Conservation (phyloP, 495 filamentous ascomycete genomes). For the Talaromyces thailandensis region DNA sequence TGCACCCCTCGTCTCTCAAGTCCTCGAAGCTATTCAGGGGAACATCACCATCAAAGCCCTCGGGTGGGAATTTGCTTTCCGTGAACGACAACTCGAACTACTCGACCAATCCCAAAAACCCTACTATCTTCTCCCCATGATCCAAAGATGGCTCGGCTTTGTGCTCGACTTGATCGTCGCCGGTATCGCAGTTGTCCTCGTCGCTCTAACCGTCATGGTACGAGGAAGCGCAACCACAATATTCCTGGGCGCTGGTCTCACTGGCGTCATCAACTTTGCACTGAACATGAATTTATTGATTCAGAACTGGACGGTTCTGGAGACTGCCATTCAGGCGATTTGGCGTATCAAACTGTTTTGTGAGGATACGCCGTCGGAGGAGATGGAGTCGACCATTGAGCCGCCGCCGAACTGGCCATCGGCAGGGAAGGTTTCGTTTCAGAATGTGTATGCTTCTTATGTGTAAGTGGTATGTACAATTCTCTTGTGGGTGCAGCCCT, state of each 20-base stretch:
- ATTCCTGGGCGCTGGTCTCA: constrained; percentile 47
- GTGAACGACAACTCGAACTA: too few relatives aligned
- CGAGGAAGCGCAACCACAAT: constrained; percentile 31
- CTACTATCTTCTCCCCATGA: too few relatives aligned
- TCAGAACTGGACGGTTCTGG: constrained; percentile 47
- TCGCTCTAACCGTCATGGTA: constrained; percentile 29
- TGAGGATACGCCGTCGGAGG: constrained; percentile 37
- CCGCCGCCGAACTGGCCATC: constrained; percentile 39
- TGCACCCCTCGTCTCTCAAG: too few relatives aligned
- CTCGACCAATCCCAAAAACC: too few relatives aligned
- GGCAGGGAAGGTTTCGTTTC: constrained; percentile 41
- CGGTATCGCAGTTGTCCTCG: constrained; percentile 44
- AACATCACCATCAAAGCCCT: too few relatives aligned
- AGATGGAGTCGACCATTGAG: constrained; percentile 27
- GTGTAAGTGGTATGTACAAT: background rate
- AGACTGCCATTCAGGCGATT: constrained; percentile 49
- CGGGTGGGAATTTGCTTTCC: too few relatives aligned
- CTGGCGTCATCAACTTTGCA: constrained; percentile 44
- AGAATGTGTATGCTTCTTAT: constrained; percentile 5
- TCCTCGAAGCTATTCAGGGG: too few relatives aligned
- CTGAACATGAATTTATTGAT: constrained; percentile 40
- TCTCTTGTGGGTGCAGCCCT: background rate
- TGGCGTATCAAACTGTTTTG: constrained; percentile 49
- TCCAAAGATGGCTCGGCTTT: constrained; percentile 32
- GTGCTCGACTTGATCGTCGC: constrained; percentile 52